Evolutionary conservation across 495 filamentous ascomycete species (phyloP).

Genomic region (Baudoinia panamericana): DNA sequence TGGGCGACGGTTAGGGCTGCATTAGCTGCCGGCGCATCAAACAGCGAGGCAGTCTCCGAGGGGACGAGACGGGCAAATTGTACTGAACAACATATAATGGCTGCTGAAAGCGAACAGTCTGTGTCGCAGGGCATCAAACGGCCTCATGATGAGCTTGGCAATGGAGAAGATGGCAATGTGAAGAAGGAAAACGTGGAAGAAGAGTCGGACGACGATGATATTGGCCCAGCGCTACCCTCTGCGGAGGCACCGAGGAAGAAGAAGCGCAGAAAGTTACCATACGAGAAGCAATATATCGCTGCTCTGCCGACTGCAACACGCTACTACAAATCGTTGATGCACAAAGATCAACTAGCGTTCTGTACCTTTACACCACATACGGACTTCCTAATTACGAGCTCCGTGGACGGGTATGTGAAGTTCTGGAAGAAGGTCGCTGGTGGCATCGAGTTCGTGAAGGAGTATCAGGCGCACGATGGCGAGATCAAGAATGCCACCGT

Average conservation of each 20-base stretch:
- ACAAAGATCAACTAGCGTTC: conserved; percentile 84
- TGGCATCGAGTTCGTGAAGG: conserved; percentile 94
- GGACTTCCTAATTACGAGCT: conserved; percentile 89
- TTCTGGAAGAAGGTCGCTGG: conserved; percentile 96
- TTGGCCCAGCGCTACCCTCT: conserved; percentile 76
- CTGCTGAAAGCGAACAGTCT: conserved; percentile 1
- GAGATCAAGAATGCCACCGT: conserved; percentile 72
- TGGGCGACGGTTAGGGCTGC: too few relatives aligned
- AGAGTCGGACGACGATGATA: conserved; percentile 74
- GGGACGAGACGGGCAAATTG: too few relatives aligned
- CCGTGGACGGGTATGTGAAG: conserved; percentile 85
- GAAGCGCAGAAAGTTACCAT: conserved; percentile 79
- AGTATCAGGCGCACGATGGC: conserved; percentile 79
- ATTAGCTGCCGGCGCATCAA: too few relatives aligned
- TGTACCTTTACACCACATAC: conserved; percentile 76
- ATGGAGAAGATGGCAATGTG: not conserved
- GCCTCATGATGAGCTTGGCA: conserved; percentile 9
- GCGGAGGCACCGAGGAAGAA: conserved; percentile 61
- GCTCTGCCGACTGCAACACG: conserved; percentile 70
- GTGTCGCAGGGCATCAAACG: conserved; percentile 13
- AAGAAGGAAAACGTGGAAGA: not conserved
- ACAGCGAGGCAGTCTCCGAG: too few relatives aligned
- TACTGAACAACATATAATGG: conserved; percentile 5
- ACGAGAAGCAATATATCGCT: conserved; percentile 87
- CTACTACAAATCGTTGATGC: conserved; percentile 97